These are phyloP conservation scores for Scutellaria baicalensis DNA, from an alignment of 257 asterid species.

Conservation along the genomic window DNA sequence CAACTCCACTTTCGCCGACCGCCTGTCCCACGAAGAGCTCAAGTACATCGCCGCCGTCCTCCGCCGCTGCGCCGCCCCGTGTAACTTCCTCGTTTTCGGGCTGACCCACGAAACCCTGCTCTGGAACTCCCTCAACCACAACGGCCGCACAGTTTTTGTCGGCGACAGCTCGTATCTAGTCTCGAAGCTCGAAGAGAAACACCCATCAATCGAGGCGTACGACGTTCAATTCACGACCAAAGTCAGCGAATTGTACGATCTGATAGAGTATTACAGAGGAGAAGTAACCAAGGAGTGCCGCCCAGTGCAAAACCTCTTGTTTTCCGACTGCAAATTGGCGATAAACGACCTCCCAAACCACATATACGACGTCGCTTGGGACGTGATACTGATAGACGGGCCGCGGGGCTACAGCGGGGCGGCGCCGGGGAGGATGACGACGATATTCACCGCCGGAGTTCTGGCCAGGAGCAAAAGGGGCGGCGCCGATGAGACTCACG, in stretches of 20 bases:
- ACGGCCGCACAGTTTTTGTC: conserved; percentile 74
- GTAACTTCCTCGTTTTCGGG: conserved; percentile 80
- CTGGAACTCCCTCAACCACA: conserved; percentile 65
- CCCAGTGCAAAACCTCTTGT: conserved; percentile 77
- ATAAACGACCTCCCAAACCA: conserved; percentile 79
- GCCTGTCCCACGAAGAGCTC: conserved; percentile 54
- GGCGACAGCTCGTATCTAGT: conserved; percentile 54
- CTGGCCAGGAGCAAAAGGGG: conserved; percentile 64
- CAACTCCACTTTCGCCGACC: conserved; percentile 28
- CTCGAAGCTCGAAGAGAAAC: conserved; percentile 40
- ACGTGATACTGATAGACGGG: conserved; percentile 63
- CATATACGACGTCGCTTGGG: conserved; percentile 88
- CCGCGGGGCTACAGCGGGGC: conserved; percentile 53
- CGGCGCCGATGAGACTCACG: conserved; percentile 47
- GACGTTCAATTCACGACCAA: conserved; percentile 64
- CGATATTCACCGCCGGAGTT: conserved; percentile 75
- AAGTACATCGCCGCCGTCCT: conserved; percentile 42
- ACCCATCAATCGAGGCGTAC: conserved; percentile 69
- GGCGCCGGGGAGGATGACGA: conserved; percentile 72
- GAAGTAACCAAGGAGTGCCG: conserved; percentile 43
- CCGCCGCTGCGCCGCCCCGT: conserved; percentile 54
- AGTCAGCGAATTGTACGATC: conserved; percentile 52
- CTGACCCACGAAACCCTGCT: conserved; percentile 70
- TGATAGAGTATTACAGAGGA: conserved; percentile 38
- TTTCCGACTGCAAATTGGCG: conserved; percentile 73